Conservation (phyloP, 78 protist genomes). For the Diacronema lutheri region DNA sequence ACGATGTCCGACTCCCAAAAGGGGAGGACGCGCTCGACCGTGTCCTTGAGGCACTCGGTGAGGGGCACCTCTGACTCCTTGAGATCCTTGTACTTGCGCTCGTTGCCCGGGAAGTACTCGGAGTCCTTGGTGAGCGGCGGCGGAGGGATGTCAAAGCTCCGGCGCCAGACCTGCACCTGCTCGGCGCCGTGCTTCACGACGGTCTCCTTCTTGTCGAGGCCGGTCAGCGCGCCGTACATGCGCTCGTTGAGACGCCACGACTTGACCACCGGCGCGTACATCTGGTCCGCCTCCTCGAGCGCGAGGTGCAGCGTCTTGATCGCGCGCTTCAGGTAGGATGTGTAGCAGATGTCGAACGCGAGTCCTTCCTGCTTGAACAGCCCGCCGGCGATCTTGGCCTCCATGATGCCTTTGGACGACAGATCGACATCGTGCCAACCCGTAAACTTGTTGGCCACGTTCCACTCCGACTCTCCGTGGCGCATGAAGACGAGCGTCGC, state of each 20-base stretch:
- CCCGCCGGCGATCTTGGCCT: neutral
- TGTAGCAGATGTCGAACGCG: neutral
- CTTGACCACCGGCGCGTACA: conserved; percentile 31
- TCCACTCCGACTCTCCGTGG: conserved; percentile 21
- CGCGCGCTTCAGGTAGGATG: conserved; percentile 39
- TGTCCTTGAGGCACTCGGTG: conserved; percentile 39
- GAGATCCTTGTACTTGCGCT: neutral
- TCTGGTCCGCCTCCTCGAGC: conserved; percentile 26
- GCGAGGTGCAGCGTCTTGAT: conserved; percentile 25
- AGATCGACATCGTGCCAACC: conserved; percentile 20
- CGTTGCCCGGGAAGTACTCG: neutral
- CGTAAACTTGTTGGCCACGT: conserved; percentile 29
- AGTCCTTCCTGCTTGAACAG: neutral
- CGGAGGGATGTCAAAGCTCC: conserved; percentile 46
- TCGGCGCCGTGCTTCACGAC: conserved; percentile 48
- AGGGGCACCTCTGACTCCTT: conserved; percentile 7
- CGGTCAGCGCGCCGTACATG: conserved; percentile 43
- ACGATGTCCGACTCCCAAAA: neutral
- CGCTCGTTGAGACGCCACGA: conserved; percentile 56
- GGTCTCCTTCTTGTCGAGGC: conserved; percentile 40
- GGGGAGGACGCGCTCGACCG: neutral
- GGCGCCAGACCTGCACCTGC: conserved; percentile 39
- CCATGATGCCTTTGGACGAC: neutral
- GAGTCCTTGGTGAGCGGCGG: conserved; percentile 14
- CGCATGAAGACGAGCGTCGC: conserved; percentile 2